Evolutionary conservation across 371 early-diverging fungal genomes (phyloP).

Genomic region (Blastocladiella emersonii): DNA sequence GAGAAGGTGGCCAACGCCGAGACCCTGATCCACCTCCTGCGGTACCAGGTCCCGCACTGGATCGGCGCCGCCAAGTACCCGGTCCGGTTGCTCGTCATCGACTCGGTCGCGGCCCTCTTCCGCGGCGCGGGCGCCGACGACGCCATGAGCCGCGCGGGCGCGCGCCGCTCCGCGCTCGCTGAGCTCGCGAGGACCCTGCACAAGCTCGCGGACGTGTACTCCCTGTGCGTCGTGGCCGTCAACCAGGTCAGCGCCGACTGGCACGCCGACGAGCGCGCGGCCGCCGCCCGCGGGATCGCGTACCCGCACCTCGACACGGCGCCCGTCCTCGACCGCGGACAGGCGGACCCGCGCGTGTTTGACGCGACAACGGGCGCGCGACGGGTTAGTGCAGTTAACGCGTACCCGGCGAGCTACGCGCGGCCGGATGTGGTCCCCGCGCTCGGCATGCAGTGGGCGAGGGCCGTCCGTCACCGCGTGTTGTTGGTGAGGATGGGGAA

Average conservation of each 20-base stretch:
- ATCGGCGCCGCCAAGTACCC: not conserved
- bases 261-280: too few relatives aligned
- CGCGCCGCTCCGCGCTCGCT: not conserved
- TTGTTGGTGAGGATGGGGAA: not conserved
- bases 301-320: too few relatives aligned
- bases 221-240: not conserved
- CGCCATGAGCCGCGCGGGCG: not conserved
- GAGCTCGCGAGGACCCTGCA: not conserved
- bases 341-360: too few relatives aligned
- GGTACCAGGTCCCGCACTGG: not conserved
- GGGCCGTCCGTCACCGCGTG: not conserved
- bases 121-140: not conserved
- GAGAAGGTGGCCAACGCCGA: not conserved
- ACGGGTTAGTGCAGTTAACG: not conserved
- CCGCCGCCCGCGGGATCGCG: too few relatives aligned
- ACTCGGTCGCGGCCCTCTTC: slow-evolving; percentile 7
- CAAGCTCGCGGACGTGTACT: not conserved
- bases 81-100: not conserved
- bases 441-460: not conserved
- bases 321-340: too few relatives aligned
- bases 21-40: not conserved
- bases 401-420: not conserved
- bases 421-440: not conserved
- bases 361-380: too few relatives aligned
- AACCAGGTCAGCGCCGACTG: not conserved